phyloP scores from a whole-genome alignment of 768 basidiomycete species.

The Lactarius indigo region DNA sequence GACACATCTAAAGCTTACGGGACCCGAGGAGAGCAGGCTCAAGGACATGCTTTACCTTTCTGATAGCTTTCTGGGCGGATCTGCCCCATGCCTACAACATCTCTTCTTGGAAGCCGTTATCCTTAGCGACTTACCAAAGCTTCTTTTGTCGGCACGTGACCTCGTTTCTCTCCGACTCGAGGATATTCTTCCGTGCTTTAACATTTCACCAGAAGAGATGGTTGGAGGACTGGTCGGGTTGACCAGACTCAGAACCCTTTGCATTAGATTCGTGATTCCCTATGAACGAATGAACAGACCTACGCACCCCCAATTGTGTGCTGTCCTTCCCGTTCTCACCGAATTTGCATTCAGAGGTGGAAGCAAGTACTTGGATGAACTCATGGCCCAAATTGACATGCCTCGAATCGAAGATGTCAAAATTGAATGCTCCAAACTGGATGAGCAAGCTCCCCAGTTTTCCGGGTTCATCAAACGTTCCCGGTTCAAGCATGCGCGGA shows the following conservation, averaged over 20 bases:
- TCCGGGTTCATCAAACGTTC: not conserved
- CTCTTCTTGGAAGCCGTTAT: not conserved
- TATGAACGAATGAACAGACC: not conserved
- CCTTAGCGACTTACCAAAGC: not conserved
- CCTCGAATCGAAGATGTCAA: not conserved
- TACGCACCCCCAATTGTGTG: not conserved
- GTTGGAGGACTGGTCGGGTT: not conserved
- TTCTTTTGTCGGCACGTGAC: not conserved
- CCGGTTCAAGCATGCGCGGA: not conserved
- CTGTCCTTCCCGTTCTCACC: not conserved
- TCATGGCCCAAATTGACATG: not conserved
- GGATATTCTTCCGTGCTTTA: fast-evolving
- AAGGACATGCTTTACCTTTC: not conserved
- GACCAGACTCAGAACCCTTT: not conserved
- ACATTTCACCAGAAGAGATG: not conserved
- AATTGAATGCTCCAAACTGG: not conserved
- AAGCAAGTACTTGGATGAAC: not conserved
- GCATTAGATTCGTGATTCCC: not conserved
- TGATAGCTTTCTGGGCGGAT: not conserved
- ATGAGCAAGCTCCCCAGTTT: not conserved
- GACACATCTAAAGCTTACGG: not conserved
- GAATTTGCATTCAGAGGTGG: not conserved
- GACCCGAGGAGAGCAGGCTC: no score
- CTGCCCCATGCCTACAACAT: not conserved
- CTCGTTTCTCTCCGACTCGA: not conserved